These are phyloP conservation scores for Coix lacrymajobi DNA, from an alignment of 176 grass and related monocot genomes.

Conservation along the genomic window DNA sequence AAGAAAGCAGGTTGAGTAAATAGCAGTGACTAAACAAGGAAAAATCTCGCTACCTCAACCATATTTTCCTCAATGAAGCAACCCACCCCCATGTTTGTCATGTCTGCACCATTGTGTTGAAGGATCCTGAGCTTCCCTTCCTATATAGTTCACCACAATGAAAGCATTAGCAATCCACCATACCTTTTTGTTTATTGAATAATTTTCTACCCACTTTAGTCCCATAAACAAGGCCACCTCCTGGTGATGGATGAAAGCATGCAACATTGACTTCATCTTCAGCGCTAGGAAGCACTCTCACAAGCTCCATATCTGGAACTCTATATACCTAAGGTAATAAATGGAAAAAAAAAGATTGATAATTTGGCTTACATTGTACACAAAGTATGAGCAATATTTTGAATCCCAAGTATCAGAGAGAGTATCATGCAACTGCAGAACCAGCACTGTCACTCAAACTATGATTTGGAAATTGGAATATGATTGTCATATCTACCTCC, in stretches of 20 bases:
- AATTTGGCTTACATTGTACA: background rate
- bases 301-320: conserved; percentile 97
- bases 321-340: conserved; percentile 74
- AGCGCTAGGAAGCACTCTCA: conserved; percentile 84
- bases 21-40: conserved; percentile 2
- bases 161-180: conserved; percentile 27
- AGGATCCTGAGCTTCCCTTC: conserved; percentile 99
- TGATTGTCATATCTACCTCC: conserved; percentile 52
- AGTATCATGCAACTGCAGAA: conserved; percentile 26
- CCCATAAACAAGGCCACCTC: conserved; percentile 87
- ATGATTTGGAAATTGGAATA: background rate
- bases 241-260: conserved; percentile 84
- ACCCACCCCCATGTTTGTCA: conserved; percentile 40
- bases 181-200: background rate
- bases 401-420: background rate
- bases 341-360: background rate
- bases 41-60: conserved; percentile 44
- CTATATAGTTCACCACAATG: conserved; percentile 31
- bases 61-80: conserved; percentile 67
- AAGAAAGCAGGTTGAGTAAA: background rate
- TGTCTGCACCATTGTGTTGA: conserved; percentile 59
- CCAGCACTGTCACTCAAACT: conserved; percentile 6
- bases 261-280: conserved; percentile 98
- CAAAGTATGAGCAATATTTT: background rate
- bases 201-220: conserved; percentile 63